These are phyloP conservation scores for Hymenoscyphus fraxineus DNA, from an alignment of 2,329 filamentous ascomycete genomes.

Conservation along the genomic window DNA sequence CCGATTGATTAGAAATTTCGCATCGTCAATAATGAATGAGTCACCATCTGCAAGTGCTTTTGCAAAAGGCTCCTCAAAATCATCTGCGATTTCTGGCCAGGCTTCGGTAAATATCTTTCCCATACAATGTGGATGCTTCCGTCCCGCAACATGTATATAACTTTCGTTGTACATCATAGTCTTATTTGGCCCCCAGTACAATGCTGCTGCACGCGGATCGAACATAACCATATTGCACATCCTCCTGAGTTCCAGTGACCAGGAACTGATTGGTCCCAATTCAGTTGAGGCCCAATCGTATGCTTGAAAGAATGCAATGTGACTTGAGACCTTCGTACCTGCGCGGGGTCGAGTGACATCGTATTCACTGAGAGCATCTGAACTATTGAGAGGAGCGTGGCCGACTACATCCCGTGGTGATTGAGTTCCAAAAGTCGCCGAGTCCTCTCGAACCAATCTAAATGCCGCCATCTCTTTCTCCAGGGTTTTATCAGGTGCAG, in stretches of 20 bases:
- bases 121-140: constrained; percentile 37
- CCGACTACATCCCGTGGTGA: not conserved
- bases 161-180: constrained; percentile 39
- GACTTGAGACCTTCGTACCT: constrained; percentile 19
- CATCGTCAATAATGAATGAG: constrained; percentile 27
- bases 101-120: constrained; percentile 39
- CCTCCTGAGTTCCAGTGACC: constrained; percentile 40
- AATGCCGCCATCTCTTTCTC: constrained; percentile 18
- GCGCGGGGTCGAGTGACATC: constrained; percentile 26
- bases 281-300: constrained; percentile 43
- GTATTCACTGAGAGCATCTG: constrained; percentile 15
- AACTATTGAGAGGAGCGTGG: not conserved
- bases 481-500: not conserved
- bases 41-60: constrained; percentile 30
- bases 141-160: constrained; percentile 32
- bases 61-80: constrained; percentile 32
- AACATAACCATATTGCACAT: constrained; percentile 36
- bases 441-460: constrained; percentile 12
- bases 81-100: constrained; percentile 38
- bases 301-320: constrained; percentile 31
- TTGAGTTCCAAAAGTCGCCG: constrained; percentile 9
- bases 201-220: constrained; percentile 36
- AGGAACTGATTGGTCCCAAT: constrained; percentile 40
- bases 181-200: constrained; percentile 37
- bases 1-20: constrained; percentile 33